Evolutionary conservation across 768 basidiomycete genomes (phyloP).

Genomic region (Kwoniella heveanensis): DNA sequence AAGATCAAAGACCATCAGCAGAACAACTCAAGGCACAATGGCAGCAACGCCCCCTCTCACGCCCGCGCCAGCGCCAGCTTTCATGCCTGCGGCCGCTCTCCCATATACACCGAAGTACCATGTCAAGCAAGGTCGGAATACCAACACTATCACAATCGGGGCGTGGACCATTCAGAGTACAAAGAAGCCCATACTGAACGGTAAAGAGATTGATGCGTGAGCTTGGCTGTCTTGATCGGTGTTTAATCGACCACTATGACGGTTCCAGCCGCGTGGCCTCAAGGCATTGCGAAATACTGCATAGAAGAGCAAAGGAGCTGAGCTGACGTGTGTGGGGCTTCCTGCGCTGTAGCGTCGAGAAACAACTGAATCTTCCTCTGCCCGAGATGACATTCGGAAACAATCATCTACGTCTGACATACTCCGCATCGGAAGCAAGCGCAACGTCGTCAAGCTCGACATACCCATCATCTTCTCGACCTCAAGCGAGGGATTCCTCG

Average conservation of each 20-base stretch:
- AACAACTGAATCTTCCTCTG: slow-evolving; percentile 67
- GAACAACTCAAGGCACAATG: neutral
- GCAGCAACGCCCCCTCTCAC: neutral
- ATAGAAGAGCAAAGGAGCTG: too few relatives aligned
- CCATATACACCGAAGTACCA: neutral
- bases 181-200: slow-evolving; percentile 59
- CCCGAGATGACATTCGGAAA: slow-evolving; percentile 97
- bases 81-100: neutral
- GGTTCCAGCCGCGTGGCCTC: too few relatives aligned
- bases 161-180: slow-evolving; percentile 52
- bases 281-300: too few relatives aligned
- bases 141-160: slow-evolving; percentile 52
- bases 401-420: slow-evolving; percentile 71
- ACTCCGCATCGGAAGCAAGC: slow-evolving; percentile 54
- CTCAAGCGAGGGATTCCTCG: slow-evolving; percentile 5
- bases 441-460: slow-evolving; percentile 38
- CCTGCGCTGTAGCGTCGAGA: slow-evolving; percentile 44
- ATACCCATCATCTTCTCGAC: slow-evolving; percentile 58
- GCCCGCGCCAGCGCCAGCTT: neutral
- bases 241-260: too few relatives aligned
- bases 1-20: too few relatives aligned
- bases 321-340: too few relatives aligned
- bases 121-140: slow-evolving; percentile 11
- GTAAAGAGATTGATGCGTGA: slow-evolving; percentile 67
- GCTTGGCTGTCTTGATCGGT: slow-evolving; percentile 8